Evolutionary conservation across 1,284 basidiomycete species (phyloP).

Genomic region (Rhodotorula sp.): DNA sequence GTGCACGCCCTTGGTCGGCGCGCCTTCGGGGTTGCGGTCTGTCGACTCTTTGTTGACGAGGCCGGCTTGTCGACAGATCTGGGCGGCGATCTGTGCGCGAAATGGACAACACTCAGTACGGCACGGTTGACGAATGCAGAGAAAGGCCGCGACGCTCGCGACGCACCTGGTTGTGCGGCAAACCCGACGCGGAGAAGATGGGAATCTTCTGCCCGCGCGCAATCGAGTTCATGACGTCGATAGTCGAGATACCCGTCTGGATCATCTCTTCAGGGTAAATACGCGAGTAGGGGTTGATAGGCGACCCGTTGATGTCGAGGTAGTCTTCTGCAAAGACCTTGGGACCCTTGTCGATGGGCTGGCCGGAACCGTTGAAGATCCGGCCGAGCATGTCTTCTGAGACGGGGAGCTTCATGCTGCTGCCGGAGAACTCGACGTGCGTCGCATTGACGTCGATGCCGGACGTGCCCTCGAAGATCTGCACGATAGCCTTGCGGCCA

Average conservation of each 20-base stretch:
- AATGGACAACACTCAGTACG: neutral
- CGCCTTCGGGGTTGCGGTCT: conserved; percentile 44
- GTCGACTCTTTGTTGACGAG: conserved; percentile 66
- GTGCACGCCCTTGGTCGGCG: conserved; percentile 93
- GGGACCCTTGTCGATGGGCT: conserved; percentile 96
- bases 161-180: conserved; percentile 93
- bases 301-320: conserved; percentile 97
- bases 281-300: conserved; percentile 98
- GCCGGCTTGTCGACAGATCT: conserved; percentile 99
- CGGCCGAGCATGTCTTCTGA: conserved; percentile 99
- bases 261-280: conserved; percentile 99
- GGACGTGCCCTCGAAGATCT: conserved; percentile 97
- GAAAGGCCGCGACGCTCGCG: neutral
- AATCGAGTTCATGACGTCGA: conserved; percentile 97
- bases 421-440: conserved; percentile 96
- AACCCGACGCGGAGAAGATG: conserved; percentile 98
- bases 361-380: conserved; percentile 98
- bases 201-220: conserved; percentile 99
- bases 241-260: conserved; percentile 98
- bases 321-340: conserved; percentile 99
- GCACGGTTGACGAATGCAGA: conserved; percentile 1
- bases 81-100: conserved; percentile 80
- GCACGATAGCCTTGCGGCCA: conserved; percentile 98
- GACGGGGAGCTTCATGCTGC: conserved; percentile 97
- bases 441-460: conserved; percentile 97